Base-by-base conservation (phyloP, 306 rosid species). In the Pyrus betulifolia region DNA sequence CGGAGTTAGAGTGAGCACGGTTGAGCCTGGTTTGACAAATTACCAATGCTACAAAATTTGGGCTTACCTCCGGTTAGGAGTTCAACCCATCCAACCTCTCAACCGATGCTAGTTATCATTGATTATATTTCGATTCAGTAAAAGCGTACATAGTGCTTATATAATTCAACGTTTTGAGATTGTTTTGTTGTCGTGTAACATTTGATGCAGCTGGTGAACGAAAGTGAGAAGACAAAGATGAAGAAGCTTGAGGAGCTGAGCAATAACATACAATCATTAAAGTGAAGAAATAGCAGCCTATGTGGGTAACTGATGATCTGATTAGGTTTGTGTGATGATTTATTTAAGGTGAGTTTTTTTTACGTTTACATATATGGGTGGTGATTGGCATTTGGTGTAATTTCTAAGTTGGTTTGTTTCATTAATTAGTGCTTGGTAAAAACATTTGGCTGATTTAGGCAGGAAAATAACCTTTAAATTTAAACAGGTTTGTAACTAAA, bases 241-340 rank as follows among this genome's bases (percentile, higher is more conserved):
- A 91, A 91, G 96, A 93, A 91, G 91, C 94, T 93, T 86, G 98
- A 91, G 76, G 98, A 93, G 82, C 90, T 93, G 85, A 90, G 96
- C 92, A 93, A 90, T 87, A 85, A 87, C 84, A 67, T 91, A 69
- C 94, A 93, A 74, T 83, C 88, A 42, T 80, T 93, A 65, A 83
- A 85, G 19, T 89, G 84, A 83, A 51, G 19, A 33, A 42, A 61
- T 74, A 38, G 71, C 54, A 78, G 76, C 74, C 79, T 55, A 58
- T 73, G 9, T 60, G 11, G 27, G 13, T n/a, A 19, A 22, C 23
- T 74, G 88, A 80, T 79, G 82, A 78, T 88, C 82, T 74, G 85
- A 87, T 91, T 89, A 91, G 98, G 91, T 76, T 74, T 86, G 91
- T 91, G 98, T 88, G 97, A 35, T 51, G 55, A 86, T 89, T 87